phyloP scores from a whole-genome alignment of 208 protist species.

The Trypanosoma rangeli region DNA sequence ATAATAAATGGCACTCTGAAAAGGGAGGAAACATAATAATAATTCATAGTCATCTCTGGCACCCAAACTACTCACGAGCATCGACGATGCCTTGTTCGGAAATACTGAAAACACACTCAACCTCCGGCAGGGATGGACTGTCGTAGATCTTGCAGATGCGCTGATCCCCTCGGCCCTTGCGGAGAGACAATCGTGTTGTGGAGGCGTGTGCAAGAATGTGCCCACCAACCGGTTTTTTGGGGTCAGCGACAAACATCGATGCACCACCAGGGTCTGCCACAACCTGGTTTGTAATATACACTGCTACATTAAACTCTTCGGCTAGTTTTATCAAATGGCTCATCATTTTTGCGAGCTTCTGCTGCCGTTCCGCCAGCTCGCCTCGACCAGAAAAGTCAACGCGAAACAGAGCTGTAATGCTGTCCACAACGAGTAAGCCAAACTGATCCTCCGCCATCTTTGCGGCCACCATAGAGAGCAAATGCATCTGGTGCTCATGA shows the following conservation, averaged over 20 bases:
- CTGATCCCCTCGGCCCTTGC: slow-evolving; percentile 97
- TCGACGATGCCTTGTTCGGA: slow-evolving; percentile 96
- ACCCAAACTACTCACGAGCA: slow-evolving; percentile 69
- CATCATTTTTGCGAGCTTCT: slow-evolving; percentile 92
- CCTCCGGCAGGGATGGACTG: slow-evolving; percentile 96
- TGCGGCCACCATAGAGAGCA: slow-evolving; percentile 90
- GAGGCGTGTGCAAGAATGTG: slow-evolving; percentile 99
- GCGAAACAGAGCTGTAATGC: slow-evolving; percentile 98
- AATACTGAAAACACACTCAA: slow-evolving; percentile 96
- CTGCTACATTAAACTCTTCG: slow-evolving; percentile 99
- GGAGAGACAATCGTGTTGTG: slow-evolving; percentile 93
- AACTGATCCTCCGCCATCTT: slow-evolving; percentile 94
- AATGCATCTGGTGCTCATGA: slow-evolving; percentile 92
- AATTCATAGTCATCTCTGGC: slow-evolving; percentile 2
- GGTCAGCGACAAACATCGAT: slow-evolving; percentile 97
- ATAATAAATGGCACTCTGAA: background rate
- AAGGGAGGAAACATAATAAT: background rate
- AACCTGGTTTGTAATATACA: slow-evolving; percentile 99
- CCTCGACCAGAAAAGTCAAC: slow-evolving; percentile 97
- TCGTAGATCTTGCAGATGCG: slow-evolving; percentile 98
- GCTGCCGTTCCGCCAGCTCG: slow-evolving; percentile 97
- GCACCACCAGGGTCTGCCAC: slow-evolving; percentile 97
- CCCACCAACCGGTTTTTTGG: slow-evolving; percentile 98
- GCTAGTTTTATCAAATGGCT: slow-evolving; percentile 96
- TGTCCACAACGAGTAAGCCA: slow-evolving; percentile 97